Evolutionary conservation across 2,329 filamentous ascomycete species (phyloP), one percentile per base, ranked within the genome.

Genomic region (Cercospora sesami): DNA sequence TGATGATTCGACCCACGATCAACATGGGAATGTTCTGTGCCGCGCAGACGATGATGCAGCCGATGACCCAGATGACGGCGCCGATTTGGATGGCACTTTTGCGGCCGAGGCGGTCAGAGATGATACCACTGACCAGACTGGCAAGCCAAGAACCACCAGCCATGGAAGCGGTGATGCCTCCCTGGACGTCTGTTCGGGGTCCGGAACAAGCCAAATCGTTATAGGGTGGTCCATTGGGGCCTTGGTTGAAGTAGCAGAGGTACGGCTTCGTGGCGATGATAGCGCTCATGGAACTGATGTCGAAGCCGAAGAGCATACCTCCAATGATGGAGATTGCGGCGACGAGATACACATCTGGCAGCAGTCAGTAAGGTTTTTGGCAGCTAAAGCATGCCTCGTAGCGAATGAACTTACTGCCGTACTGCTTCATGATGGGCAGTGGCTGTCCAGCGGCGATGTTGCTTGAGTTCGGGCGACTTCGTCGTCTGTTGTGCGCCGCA

Each of bases 201-300:
- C 87, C 87, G 16, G 80, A 83, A 77, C 85, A 88, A 18, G 76
- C 65, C 3, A 63, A 33, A 0, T 79, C 65, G n/a, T 51, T 63
- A 21, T 55, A 58, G 8, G 59, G 59, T 26, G 79, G 77, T 10
- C 80, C 79, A 69, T 75, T 78, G 8, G 78, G 77, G 68, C 82
- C 79, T 74, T 91, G 85, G 73, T 87, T 82, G 80, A 93, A 93
- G 79, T 91, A 93, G 74, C 86, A 87, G 73, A 87, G 88, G 78
- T 93, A 93, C 58, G 89, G 86, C 66, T 87, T 79, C 0, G 88
- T 91, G 31, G 87, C 88, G 42, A 93, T 82, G 66, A 81, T 81
- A 9, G 81, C 80, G 67, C 86, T 89, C 90, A 93, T 92, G 53
- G 89, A 91, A 65, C 86, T 87, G 74, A 93, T 92, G 80, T 93